These are phyloP conservation scores for Aspergillus sp. DNA, from an alignment of 2,329 filamentous ascomycete genomes.

Conservation along the genomic window DNA sequence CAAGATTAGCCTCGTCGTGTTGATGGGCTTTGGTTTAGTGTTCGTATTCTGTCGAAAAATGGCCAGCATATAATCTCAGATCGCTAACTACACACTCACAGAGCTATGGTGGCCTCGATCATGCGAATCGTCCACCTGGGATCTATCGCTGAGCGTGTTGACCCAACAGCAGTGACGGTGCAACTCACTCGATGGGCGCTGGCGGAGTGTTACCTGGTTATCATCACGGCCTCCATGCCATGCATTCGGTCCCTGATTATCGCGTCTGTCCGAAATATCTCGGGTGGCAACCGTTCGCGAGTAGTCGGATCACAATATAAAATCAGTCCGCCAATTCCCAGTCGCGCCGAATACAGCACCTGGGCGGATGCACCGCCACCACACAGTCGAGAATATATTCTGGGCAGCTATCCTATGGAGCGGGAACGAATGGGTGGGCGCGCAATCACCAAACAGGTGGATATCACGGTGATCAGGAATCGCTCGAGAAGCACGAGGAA, in stretches of 20 bases:
- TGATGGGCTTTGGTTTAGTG: conserved; percentile 37
- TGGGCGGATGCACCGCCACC: neutral
- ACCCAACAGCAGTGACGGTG: conserved; percentile 26
- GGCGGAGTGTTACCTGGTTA: conserved; percentile 34
- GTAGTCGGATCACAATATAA: neutral
- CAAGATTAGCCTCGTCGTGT: conserved; percentile 31
- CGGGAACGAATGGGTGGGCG: neutral
- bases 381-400: neutral
- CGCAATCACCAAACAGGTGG: neutral
- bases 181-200: conserved; percentile 32
- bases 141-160: conserved; percentile 24
- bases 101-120: conserved; percentile 31
- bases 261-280: conserved; percentile 4
- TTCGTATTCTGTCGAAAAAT: conserved; percentile 17
- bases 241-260: conserved; percentile 28
- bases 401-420: neutral
- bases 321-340: neutral
- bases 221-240: conserved; percentile 35
- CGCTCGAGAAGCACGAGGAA: neutral
- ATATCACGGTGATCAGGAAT: neutral
- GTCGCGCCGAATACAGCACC: neutral
- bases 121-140: conserved; percentile 23
- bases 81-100: conserved; percentile 3
- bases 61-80: neutral
- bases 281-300: neutral